A percentile compares a stretch with the other conserved stretches of the same genome.
Evolutionary conservation across 148 eudicot genomes (phyloP).

Genomic region (Camellia granthamiana): DNA sequence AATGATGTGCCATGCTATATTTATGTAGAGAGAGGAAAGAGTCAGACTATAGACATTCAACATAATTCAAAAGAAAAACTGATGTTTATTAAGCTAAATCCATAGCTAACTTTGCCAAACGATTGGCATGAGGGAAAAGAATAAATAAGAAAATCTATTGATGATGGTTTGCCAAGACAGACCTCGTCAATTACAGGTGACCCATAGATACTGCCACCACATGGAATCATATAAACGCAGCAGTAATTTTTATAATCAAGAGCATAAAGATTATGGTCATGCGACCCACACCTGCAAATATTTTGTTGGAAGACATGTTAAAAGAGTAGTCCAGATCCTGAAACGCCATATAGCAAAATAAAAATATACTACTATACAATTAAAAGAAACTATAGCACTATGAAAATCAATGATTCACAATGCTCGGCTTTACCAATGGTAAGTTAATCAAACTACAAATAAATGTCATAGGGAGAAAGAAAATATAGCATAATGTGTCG

Average conservation of each 20-base stretch:
- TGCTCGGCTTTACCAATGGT: too few relatives aligned
- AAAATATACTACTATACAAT: not conserved
- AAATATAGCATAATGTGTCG: too few relatives aligned
- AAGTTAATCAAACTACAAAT: too few relatives aligned
- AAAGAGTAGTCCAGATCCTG: constrained; percentile 10
- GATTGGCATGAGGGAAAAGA: constrained; percentile 7
- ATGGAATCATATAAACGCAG: constrained; percentile 56
- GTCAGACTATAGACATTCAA: not conserved
- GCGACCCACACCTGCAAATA: constrained; percentile 78
- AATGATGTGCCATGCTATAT: not conserved
- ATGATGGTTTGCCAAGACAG: constrained; percentile 18
- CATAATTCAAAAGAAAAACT: not conserved
- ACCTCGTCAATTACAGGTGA: constrained; percentile 79
- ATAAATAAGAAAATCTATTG: not conserved
- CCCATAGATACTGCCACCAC: constrained; percentile 83
- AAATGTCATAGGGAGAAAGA: too few relatives aligned
- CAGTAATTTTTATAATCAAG: constrained; percentile 66
- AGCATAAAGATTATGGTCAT: constrained; percentile 77
- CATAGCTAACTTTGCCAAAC: not conserved
- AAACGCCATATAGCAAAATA: not conserved
- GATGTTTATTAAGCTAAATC: not conserved
- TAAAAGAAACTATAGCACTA: not conserved
- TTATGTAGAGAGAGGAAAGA: not conserved
- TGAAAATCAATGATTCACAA: too few relatives aligned
- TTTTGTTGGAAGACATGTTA: constrained; percentile 2